phyloP scores from a whole-genome alignment of 2,329 filamentous ascomycete genomes.

The Fusarium luffae region DNA sequence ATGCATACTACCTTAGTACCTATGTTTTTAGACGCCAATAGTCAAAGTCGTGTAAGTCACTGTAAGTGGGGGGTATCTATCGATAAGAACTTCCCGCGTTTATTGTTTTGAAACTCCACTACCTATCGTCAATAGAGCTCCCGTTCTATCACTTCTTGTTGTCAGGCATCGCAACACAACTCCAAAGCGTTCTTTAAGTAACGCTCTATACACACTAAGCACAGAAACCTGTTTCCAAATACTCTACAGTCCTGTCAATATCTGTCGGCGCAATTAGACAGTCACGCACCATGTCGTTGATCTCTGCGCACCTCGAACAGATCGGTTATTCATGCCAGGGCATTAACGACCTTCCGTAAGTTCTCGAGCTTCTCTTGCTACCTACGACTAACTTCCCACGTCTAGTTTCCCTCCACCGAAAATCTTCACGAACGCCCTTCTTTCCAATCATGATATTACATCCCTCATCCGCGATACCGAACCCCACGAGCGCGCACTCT shows the following conservation, averaged over 20 bases:
- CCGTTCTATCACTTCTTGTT: not conserved
- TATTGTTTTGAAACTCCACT: slow-evolving; percentile 38
- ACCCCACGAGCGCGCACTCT: slow-evolving; percentile 91
- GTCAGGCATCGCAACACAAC: not conserved
- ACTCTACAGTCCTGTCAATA: not conserved
- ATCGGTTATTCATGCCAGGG: slow-evolving; percentile 80
- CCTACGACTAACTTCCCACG: not conserved
- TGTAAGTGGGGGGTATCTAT: slow-evolving; percentile 18
- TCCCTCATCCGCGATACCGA: slow-evolving; percentile 95
- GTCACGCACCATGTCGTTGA: slow-evolving; percentile 68
- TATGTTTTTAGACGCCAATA: not conserved
- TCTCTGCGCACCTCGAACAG: slow-evolving; percentile 79
- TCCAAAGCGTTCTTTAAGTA: not conserved
- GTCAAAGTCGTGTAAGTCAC: slow-evolving; percentile 6
- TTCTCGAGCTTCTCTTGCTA: not conserved
- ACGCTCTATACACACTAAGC: not conserved
- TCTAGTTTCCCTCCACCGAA: slow-evolving; percentile 87
- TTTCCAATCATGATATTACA: slow-evolving; percentile 91
- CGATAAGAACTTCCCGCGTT: slow-evolving; percentile 32
- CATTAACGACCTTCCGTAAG: slow-evolving; percentile 79
- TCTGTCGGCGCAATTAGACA: not conserved
- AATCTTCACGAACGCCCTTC: slow-evolving; percentile 93
- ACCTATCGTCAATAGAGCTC: slow-evolving; percentile 19
- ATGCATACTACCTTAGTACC: not conserved
- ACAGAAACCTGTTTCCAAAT: not conserved